Conservation (phyloP, 768 basidiomycete species). For the Multifurca ochricompacta region DNA sequence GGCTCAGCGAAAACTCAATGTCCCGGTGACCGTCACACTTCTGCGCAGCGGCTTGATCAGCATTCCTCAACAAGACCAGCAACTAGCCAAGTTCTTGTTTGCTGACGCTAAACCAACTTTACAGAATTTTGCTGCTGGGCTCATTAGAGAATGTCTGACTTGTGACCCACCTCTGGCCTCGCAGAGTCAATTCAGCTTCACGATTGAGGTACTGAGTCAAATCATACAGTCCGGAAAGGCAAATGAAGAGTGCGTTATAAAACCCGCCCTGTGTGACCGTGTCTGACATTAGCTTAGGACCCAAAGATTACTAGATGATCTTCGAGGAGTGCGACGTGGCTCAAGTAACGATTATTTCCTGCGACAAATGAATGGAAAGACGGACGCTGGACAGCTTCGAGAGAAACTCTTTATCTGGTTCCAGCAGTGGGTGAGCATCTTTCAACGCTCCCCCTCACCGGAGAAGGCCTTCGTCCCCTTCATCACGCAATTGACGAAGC, state of each 20-base stretch:
- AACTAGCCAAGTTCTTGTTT: slow-evolving; percentile 78
- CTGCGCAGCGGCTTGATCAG: slow-evolving; percentile 78
- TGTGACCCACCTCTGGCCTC: slow-evolving; percentile 73
- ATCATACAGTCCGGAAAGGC: slow-evolving; percentile 67
- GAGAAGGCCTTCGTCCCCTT: slow-evolving; percentile 96
- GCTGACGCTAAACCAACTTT: slow-evolving; percentile 71
- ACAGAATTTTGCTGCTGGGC: slow-evolving; percentile 71
- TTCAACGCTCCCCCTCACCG: slow-evolving; percentile 81
- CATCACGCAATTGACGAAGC: slow-evolving; percentile 94
- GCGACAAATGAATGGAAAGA: slow-evolving; percentile 46
- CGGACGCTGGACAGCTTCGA: slow-evolving; percentile 66
- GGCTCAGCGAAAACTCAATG: slow-evolving; percentile 86
- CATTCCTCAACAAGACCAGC: slow-evolving; percentile 73
- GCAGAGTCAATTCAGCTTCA: slow-evolving; percentile 69
- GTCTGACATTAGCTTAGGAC: slow-evolving; percentile 39
- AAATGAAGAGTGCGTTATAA: slow-evolving; percentile 68
- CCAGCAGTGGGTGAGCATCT: slow-evolving; percentile 94
- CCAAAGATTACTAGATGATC: slow-evolving; percentile 68
- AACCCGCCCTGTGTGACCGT: neutral
- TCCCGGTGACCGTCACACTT: slow-evolving; percentile 86
- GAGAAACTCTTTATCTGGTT: slow-evolving; percentile 75
- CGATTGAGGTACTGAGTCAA: slow-evolving; percentile 74
- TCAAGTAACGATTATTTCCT: slow-evolving; percentile 34
- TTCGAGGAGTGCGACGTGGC: slow-evolving; percentile 55
- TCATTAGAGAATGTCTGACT: slow-evolving; percentile 82